These are phyloP conservation scores for Venturia pyrina DNA, from an alignment of 2,329 filamentous ascomycete species.

Conservation along the genomic window DNA sequence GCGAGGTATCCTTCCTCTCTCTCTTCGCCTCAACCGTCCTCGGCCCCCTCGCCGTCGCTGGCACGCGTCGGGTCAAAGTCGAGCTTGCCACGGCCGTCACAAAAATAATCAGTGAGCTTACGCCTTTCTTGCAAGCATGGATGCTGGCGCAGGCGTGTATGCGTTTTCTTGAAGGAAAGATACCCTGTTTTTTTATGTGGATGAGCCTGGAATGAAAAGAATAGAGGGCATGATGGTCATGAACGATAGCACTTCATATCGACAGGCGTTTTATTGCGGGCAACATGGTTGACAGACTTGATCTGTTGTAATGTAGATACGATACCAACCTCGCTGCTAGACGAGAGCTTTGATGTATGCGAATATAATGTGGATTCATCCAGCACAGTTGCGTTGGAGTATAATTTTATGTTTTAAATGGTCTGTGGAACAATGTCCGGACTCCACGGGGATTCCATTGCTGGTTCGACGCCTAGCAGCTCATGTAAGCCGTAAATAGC, in stretches of 20 bases:
- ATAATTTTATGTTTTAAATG: too few relatives aligned
- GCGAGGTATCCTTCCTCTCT: background rate
- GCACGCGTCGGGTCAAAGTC: background rate
- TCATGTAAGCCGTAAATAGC: background rate
- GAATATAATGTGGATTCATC: too few relatives aligned
- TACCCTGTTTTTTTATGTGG: background rate
- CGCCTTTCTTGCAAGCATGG: background rate
- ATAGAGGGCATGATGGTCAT: background rate
- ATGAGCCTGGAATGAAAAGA: background rate
- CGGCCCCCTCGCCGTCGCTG: background rate
- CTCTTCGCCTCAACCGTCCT: background rate
- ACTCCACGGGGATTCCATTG: too few relatives aligned
- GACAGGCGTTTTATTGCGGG: background rate
- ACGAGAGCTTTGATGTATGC: too few relatives aligned
- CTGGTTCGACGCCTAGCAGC: background rate
- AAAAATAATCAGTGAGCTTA: background rate
- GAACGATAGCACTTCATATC: background rate
- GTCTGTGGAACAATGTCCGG: background rate
- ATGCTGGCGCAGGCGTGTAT: background rate
- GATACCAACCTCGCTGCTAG: background rate
- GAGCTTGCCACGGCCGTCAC: background rate
- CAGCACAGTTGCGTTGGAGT: too few relatives aligned
- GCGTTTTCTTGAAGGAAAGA: background rate
- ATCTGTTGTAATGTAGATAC: background rate
- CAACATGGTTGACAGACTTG: too few relatives aligned